Percentiles rank a stretch among this genome's conserved stretches.
Conservation (phyloP, 2,329 filamentous ascomycete species). For the Trichoderma sp. region DNA sequence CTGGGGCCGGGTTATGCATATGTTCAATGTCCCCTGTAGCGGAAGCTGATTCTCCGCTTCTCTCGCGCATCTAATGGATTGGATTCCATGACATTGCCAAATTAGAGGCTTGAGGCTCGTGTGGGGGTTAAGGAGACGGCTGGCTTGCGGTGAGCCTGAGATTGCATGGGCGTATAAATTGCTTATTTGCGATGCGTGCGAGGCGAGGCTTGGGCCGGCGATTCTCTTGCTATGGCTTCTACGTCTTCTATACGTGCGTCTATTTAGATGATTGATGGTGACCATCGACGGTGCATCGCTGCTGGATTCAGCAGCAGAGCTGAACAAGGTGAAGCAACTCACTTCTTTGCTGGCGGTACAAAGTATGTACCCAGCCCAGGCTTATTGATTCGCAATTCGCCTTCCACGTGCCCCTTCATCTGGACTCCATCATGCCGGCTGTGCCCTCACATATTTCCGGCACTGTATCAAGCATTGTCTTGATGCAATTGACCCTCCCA, state of each 20-base stretch:
- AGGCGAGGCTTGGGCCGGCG: not conserved
- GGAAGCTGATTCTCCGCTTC: not conserved
- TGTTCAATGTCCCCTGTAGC: not conserved
- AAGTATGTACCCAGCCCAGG: not conserved
- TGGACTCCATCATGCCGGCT: not conserved
- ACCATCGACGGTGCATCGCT: not conserved
- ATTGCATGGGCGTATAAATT: constrained; percentile 45
- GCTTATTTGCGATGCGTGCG: not conserved
- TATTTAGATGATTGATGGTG: not conserved
- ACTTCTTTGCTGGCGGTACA: not conserved
- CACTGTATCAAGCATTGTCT: not conserved
- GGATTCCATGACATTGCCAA: not conserved
- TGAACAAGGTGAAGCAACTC: not conserved
- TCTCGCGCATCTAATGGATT: not conserved
- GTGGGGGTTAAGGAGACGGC: constrained; percentile 44
- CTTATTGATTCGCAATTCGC: not conserved
- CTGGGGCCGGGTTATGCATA: not conserved
- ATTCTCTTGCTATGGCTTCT: not conserved
- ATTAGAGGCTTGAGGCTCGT: constrained; percentile 34
- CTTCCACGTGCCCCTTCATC: not conserved
- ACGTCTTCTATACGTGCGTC: not conserved
- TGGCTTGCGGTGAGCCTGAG: constrained; percentile 43
- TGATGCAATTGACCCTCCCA: not conserved
- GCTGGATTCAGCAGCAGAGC: not conserved
- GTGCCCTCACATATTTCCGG: not conserved